Evolutionary conservation across 2,329 filamentous ascomycete genomes (phyloP).

Genomic region (Clonostachys rosea): DNA sequence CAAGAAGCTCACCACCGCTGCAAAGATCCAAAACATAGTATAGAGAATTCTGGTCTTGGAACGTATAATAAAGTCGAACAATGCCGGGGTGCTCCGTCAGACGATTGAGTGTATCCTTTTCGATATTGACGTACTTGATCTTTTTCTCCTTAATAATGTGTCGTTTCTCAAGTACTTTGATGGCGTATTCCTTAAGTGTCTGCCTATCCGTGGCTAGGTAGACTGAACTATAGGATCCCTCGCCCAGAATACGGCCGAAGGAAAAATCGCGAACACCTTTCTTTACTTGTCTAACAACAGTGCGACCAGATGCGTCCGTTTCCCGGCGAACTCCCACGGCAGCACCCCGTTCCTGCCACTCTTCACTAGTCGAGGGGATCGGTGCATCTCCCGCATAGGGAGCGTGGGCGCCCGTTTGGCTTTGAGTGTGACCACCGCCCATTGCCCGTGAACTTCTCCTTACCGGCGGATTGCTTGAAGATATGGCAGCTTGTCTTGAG

Average conservation of each 20-base stretch:
- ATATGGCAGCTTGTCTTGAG: conserved; percentile 44
- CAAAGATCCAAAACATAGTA: conserved; percentile 97
- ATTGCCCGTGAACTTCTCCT: conserved; percentile 73
- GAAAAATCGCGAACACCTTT: conserved; percentile 97
- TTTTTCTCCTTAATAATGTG: conserved; percentile 99
- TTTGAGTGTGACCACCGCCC: conserved; percentile 47
- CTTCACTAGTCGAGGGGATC: conserved; percentile 64
- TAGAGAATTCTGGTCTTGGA: conserved; percentile 91
- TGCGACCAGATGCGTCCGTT: conserved; percentile 78
- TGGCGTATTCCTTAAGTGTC: conserved; percentile 91
- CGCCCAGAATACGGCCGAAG: conserved; percentile 85
- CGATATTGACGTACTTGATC: conserved; percentile 99
- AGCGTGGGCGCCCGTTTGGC: conserved; percentile 8
- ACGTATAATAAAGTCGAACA: conserved; percentile 95
- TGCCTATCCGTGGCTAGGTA: conserved; percentile 89
- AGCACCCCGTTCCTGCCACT: conserved; percentile 96
- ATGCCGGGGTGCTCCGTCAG: conserved; percentile 95
- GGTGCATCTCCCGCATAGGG: conserved; percentile 32
- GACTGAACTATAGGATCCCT: conserved; percentile 97
- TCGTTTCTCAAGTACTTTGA: conserved; percentile 96
- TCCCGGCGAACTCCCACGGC: conserved; percentile 79
- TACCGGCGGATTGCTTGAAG: conserved; percentile 61
- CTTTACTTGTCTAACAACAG: conserved; percentile 79
- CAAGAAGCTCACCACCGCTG: conserved; percentile 85
- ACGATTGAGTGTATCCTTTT: conserved; percentile 95